Evolutionary conservation across 1,284 basidiomycete genomes (phyloP).

Genomic region (Crucibulum parvulum): DNA sequence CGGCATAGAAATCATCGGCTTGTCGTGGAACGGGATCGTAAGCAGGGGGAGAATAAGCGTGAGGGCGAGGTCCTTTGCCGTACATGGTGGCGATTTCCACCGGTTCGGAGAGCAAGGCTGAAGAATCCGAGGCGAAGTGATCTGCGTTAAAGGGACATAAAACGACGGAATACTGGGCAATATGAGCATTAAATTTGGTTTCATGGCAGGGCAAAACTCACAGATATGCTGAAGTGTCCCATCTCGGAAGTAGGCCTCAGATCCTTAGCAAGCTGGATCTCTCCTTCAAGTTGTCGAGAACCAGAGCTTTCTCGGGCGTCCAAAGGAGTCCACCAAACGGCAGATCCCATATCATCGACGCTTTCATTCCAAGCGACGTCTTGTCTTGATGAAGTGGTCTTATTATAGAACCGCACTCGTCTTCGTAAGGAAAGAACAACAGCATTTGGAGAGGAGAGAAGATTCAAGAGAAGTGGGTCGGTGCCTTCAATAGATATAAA

Average conservation of each 20-base stretch:
- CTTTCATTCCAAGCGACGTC: slow-evolving; percentile 47
- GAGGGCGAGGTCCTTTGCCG: slow-evolving; percentile 45
- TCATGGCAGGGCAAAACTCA: slow-evolving; percentile 23
- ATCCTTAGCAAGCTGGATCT: slow-evolving; percentile 55
- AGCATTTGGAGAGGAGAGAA: slow-evolving; percentile 48
- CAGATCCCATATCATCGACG: slow-evolving; percentile 45
- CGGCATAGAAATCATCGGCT: slow-evolving; percentile 30
- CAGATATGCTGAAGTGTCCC: slow-evolving; percentile 54
- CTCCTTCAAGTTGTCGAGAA: slow-evolving; percentile 51
- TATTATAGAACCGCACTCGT: slow-evolving; percentile 49
- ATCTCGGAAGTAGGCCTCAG: slow-evolving; percentile 53
- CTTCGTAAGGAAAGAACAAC: slow-evolving; percentile 49
- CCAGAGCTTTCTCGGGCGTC: slow-evolving; percentile 28
- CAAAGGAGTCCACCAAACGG: slow-evolving; percentile 53
- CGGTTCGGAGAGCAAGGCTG: slow-evolving; percentile 45
- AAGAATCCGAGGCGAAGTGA: slow-evolving; percentile 40
- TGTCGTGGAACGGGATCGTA: slow-evolving; percentile 41
- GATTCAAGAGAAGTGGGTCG: slow-evolving; percentile 48
- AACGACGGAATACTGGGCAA: slow-evolving; percentile 48
- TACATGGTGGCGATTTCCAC: slow-evolving; percentile 54
- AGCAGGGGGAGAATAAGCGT: slow-evolving; percentile 48
- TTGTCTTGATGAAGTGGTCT: slow-evolving; percentile 33
- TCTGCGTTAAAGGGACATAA: slow-evolving; percentile 48
- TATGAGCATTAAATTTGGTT: background rate
- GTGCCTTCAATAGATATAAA: slow-evolving; percentile 46